phyloP scores from a whole-genome alignment of 768 basidiomycete species.

The Mrakia frigida region DNA sequence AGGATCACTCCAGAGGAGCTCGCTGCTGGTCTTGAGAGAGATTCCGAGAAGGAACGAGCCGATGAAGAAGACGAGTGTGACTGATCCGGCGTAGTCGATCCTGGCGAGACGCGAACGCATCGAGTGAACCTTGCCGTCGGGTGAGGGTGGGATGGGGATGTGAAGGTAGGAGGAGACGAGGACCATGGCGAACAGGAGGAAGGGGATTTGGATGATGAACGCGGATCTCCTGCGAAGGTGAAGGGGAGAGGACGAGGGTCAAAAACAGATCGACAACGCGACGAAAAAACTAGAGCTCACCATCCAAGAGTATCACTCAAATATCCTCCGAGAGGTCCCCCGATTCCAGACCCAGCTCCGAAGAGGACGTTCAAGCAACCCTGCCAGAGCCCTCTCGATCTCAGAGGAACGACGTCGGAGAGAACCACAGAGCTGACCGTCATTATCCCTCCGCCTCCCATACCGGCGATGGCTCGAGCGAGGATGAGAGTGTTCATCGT shows the following conservation, averaged over 20 bases:
- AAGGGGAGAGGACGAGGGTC: background rate
- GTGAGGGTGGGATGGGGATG: background rate
- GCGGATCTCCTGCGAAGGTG: conserved; percentile 14
- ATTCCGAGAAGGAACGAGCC: conserved; percentile 39
- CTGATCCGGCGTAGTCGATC: conserved; percentile 77
- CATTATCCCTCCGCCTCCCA: conserved; percentile 70
- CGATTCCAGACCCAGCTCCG: conserved; percentile 21
- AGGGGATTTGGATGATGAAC: conserved; percentile 56
- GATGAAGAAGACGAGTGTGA: conserved; percentile 59
- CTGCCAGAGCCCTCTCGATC: conserved; percentile 82
- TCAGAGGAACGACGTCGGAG: conserved; percentile 74
- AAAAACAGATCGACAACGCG: background rate
- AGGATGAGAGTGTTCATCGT: conserved; percentile 16
- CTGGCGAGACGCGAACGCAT: conserved; percentile 37
- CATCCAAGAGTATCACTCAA: conserved; percentile 27
- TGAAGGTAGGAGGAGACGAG: conserved; percentile 53
- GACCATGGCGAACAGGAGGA: conserved; percentile 64
- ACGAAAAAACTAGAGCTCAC: background rate
- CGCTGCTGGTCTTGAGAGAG: conserved; percentile 13
- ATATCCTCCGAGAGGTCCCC: conserved; percentile 26
- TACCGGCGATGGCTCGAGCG: conserved; percentile 71
- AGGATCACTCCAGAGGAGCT: conserved; percentile 48
- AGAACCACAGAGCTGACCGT: background rate
- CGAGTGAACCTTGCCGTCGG: background rate
- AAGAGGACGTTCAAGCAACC: conserved; percentile 51